phyloP scores from a whole-genome alignment of 2,329 filamentous ascomycete genomes.

The Fusarium penzigii region DNA sequence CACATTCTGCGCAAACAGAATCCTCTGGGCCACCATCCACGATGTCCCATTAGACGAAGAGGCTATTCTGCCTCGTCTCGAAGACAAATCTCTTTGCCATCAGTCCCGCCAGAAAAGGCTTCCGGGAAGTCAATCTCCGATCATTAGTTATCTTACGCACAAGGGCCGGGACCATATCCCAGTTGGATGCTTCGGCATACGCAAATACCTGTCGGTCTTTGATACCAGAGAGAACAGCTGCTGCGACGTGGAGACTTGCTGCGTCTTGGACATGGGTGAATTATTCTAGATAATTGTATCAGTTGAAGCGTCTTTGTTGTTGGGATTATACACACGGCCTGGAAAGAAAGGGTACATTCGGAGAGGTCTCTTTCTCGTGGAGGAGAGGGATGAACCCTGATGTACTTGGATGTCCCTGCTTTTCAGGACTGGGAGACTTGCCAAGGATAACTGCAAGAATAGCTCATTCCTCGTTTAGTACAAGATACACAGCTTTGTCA shows the following conservation, averaged over 20 bases:
- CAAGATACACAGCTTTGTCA: accelerated
- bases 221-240: background rate
- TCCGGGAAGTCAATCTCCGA: background rate
- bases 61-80: background rate
- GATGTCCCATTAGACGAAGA: background rate
- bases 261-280: constrained; percentile 6
- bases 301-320: background rate
- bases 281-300: background rate
- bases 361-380: constrained; percentile 9
- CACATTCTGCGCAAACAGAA: background rate
- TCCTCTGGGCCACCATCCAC: constrained; percentile 5
- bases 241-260: constrained; percentile 4
- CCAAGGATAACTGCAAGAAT: constrained; percentile 33
- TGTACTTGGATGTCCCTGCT: constrained; percentile 27
- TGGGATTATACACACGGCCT: background rate
- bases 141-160: background rate
- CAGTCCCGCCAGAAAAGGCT: constrained; percentile 1
- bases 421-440: constrained; percentile 11
- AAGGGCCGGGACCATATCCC: background rate
- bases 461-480: constrained; percentile 6
- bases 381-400: constrained; percentile 18
- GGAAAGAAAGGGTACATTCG: background rate
- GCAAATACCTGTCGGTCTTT: constrained; percentile 2
- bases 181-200: background rate
- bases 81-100: constrained; percentile 1